Evolutionary conservation across 2,329 filamentous ascomycete genomes (phyloP).

Genomic region (Sarocladium kiliense): DNA sequence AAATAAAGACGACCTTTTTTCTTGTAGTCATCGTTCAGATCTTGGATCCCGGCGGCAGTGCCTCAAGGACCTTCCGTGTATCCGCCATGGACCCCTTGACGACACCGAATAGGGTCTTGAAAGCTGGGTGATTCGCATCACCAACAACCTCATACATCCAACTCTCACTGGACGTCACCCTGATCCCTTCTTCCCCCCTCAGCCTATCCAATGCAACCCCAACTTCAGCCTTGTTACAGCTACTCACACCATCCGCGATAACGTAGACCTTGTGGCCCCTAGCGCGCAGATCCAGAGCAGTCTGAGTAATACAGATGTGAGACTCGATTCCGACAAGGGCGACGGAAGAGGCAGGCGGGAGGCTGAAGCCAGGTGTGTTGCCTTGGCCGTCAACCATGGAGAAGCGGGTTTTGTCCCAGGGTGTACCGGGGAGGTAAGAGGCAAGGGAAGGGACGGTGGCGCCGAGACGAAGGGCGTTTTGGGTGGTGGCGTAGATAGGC

Average conservation of each 20-base stretch:
- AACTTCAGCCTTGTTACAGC: conserved; percentile 78
- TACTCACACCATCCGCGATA: conserved; percentile 83
- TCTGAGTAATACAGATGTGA: conserved; percentile 94
- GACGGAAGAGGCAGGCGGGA: conserved; percentile 45
- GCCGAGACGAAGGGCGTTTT: conserved; percentile 74
- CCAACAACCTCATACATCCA: conserved; percentile 86
- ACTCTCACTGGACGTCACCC: conserved; percentile 83
- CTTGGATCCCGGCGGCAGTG: conserved; percentile 53
- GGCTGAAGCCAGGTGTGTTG: conserved; percentile 22
- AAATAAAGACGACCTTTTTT: background rate
- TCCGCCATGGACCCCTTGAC: conserved; percentile 72
- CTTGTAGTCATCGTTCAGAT: conserved; percentile 31
- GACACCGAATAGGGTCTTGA: conserved; percentile 66
- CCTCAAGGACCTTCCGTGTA: conserved; percentile 64
- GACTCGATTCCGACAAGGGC: conserved; percentile 87
- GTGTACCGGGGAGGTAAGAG: conserved; percentile 44
- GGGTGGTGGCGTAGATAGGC: conserved; percentile 81
- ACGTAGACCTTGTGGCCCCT: conserved; percentile 79
- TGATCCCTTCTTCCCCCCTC: conserved; percentile 63
- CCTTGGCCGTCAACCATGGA: conserved; percentile 60
- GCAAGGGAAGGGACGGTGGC: conserved; percentile 70
- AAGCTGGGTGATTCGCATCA: conserved; percentile 69
- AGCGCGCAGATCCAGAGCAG: conserved; percentile 71
- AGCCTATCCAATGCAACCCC: conserved; percentile 72
- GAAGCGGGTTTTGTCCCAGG: conserved; percentile 84